Conservation (phyloP, 306 rosid genomes). For the Lathyrus aphaca region DNA sequence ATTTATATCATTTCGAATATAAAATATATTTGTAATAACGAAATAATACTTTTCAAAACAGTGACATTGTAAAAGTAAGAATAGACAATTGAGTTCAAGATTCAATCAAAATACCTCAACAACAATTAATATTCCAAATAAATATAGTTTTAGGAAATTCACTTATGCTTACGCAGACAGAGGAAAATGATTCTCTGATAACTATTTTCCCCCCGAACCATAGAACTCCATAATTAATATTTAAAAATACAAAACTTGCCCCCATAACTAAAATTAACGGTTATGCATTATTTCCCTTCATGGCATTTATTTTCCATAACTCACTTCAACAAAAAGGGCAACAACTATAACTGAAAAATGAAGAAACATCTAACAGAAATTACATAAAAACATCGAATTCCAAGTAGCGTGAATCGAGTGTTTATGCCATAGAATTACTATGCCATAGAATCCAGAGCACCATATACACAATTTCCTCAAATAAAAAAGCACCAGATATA, state of each 20-base stretch:
- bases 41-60: slow-evolving; percentile 15
- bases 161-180: neutral
- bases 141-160: too few relatives aligned
- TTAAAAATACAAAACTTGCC: neutral
- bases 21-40: too few relatives aligned
- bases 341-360: neutral
- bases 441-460: slow-evolving; percentile 38
- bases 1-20: too few relatives aligned
- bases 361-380: neutral
- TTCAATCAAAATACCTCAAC: slow-evolving; percentile 7
- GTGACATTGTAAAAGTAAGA: slow-evolving; percentile 31
- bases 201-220: too few relatives aligned
- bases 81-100: slow-evolving; percentile 10
- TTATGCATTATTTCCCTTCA: neutral
- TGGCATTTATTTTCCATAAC: neutral
- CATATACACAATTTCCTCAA: neutral
- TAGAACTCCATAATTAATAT: too few relatives aligned
- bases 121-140: neutral
- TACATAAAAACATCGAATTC: slow-evolving; percentile 8
- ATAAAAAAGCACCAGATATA: too few relatives aligned
- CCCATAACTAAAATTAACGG: neutral
- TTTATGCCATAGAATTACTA: too few relatives aligned
- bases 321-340: slow-evolving; percentile 6
- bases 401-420: too few relatives aligned
- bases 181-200: neutral